A percentile compares a stretch with the other conserved stretches of the same genome.
phyloP scores from a whole-genome alignment of 257 asterid genomes.

The Fraxinus quadrangulata region DNA sequence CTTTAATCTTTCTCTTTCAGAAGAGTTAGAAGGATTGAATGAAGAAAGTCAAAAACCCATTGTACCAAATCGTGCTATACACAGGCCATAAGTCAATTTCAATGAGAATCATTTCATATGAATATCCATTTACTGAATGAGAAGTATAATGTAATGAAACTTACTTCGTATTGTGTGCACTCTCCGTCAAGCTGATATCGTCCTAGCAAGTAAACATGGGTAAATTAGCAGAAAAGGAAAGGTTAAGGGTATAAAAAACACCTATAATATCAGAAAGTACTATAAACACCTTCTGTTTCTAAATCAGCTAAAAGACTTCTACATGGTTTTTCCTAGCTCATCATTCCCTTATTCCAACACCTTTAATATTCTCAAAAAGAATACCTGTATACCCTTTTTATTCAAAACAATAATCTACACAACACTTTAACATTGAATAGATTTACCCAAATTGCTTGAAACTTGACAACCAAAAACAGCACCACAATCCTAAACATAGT shows the following conservation, averaged over 20 bases:
- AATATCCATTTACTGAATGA: not conserved
- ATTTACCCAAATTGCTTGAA: not conserved
- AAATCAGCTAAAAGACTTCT: not conserved
- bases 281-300: not conserved
- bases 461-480: not conserved
- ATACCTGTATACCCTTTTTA: not conserved
- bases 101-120: not conserved
- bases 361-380: not conserved
- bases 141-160: slow-evolving; percentile 32
- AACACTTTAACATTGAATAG: not conserved
- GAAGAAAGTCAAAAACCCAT: not conserved
- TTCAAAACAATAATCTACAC: not conserved
- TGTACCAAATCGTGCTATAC: not conserved
- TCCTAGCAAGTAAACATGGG: slow-evolving; percentile 54
- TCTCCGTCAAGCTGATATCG: slow-evolving; percentile 68
- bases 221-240: slow-evolving; percentile 5
- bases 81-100: not conserved
- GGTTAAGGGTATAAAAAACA: not conserved
- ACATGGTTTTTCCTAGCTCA: not conserved
- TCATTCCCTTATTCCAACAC: not conserved
- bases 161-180: slow-evolving; percentile 76
- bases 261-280: not conserved
- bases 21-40: not conserved
- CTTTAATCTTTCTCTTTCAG: not conserved
- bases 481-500: not conserved